These are phyloP conservation scores for Tolypocladium pustulatum DNA, from an alignment of 2,329 filamentous ascomycete species.

Conservation along the genomic window DNA sequence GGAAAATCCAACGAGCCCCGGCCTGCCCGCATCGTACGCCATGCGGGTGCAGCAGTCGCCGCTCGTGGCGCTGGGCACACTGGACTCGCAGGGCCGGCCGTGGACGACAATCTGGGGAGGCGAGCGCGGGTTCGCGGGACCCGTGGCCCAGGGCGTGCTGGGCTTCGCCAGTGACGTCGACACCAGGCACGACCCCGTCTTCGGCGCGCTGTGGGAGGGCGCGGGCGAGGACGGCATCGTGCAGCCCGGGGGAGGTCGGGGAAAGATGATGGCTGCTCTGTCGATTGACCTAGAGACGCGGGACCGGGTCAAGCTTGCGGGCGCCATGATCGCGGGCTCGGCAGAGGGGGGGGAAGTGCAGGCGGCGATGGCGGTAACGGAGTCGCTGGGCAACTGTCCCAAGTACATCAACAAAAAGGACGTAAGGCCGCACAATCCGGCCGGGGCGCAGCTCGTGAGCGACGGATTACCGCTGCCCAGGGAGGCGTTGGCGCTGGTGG, in stretches of 20 bases:
- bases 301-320: slow-evolving; percentile 64
- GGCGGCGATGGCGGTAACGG: slow-evolving; percentile 58
- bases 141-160: slow-evolving; percentile 52
- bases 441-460: slow-evolving; percentile 36
- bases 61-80: slow-evolving; percentile 61
- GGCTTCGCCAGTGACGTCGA: slow-evolving; percentile 55
- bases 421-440: slow-evolving; percentile 36
- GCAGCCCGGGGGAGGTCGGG: slow-evolving; percentile 25
- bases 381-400: slow-evolving; percentile 72
- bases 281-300: slow-evolving; percentile 42
- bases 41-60: slow-evolving; percentile 51
- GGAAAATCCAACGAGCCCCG: slow-evolving; percentile 57
- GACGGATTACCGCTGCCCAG: slow-evolving; percentile 33
- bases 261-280: slow-evolving; percentile 36
- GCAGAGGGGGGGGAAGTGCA: slow-evolving; percentile 23
- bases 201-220: slow-evolving; percentile 48
- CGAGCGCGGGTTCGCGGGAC: slow-evolving; percentile 53
- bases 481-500: slow-evolving; percentile 48
- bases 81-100: slow-evolving; percentile 54
- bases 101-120: slow-evolving; percentile 80
- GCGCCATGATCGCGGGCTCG: slow-evolving; percentile 53
- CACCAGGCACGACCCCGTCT: slow-evolving; percentile 56
- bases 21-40: slow-evolving; percentile 50
- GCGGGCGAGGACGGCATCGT: slow-evolving; percentile 30
- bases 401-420: slow-evolving; percentile 75